These are phyloP conservation scores for Colletotrichum filicis DNA, from an alignment of 2,329 filamentous ascomycete species.

Conservation along the genomic window DNA sequence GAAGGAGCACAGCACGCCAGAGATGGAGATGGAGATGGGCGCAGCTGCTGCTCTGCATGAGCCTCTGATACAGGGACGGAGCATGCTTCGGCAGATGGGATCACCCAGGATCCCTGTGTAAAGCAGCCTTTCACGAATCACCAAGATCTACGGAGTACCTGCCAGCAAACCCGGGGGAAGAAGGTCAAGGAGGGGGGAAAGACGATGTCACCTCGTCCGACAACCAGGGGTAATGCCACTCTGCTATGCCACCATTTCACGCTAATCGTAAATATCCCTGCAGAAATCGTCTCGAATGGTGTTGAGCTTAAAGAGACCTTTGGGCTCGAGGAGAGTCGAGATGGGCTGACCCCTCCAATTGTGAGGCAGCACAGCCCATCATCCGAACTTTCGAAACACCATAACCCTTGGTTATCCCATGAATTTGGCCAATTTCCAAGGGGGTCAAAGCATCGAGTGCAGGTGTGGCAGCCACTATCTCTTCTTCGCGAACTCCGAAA, in stretches of 20 bases:
- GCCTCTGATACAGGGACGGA: conserved; percentile 19
- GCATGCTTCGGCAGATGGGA: conserved; percentile 9
- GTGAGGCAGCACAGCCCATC: conserved; percentile 35
- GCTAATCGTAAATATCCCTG: background rate
- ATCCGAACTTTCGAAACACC: conserved; percentile 33
- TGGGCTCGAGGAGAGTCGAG: background rate
- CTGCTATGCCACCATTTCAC: background rate
- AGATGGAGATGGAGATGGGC: conserved; percentile 6
- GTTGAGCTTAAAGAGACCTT: conserved; percentile 34
- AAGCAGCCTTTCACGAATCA: background rate
- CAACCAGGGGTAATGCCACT: conserved; percentile 1
- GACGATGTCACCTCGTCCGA: conserved; percentile 28
- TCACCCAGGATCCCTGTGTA: conserved; percentile 12
- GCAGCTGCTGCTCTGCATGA: conserved; percentile 4
- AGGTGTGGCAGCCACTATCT: conserved; percentile 6
- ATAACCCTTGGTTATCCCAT: conserved; percentile 18
- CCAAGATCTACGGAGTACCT: conserved; percentile 8
- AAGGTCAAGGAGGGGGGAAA: background rate
- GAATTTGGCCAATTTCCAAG: conserved; percentile 13
- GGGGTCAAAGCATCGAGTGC: conserved; percentile 11
- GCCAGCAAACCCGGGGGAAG: background rate
- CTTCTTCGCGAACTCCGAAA: conserved; percentile 13
- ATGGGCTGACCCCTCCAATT: conserved; percentile 21
- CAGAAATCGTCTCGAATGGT: conserved; percentile 7
- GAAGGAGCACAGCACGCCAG: background rate